Evolutionary conservation across 352 stramenopile genomes (phyloP).

Genomic region (Saprolegnia parasitica): DNA sequence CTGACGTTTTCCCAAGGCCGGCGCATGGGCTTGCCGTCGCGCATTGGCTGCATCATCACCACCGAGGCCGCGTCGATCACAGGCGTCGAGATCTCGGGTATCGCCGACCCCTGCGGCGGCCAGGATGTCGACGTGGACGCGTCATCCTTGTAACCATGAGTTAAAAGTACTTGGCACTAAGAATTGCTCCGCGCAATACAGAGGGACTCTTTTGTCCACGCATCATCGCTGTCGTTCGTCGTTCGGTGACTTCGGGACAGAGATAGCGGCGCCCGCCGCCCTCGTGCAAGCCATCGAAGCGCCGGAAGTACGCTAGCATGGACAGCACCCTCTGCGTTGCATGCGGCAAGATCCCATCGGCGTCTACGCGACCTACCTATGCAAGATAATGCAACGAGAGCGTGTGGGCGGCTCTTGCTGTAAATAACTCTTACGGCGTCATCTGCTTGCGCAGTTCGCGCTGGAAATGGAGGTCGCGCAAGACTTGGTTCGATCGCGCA

Average conservation of each 20-base stretch:
- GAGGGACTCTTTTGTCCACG: too few relatives aligned
- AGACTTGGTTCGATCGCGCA: conserved; percentile 2
- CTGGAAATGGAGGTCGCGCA: conserved; percentile 18
- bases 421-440: background rate
- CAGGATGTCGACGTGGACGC: background rate
- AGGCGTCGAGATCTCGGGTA: conserved; percentile 1
- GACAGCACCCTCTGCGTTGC: too few relatives aligned
- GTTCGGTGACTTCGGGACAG: too few relatives aligned
- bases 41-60: conserved; percentile 7
- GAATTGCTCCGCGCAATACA: too few relatives aligned
- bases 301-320: too few relatives aligned
- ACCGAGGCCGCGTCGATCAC: background rate
- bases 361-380: too few relatives aligned
- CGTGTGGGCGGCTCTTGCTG: too few relatives aligned
- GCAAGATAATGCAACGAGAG: too few relatives aligned
- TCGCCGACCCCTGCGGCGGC: conserved; percentile 8
- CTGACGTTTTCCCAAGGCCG: conserved; percentile 19
- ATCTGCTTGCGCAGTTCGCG: conserved; percentile 12
- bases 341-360: too few relatives aligned
- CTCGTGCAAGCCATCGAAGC: too few relatives aligned
- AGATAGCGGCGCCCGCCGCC: too few relatives aligned
- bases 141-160: background rate
- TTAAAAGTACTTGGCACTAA: background rate
- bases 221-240: too few relatives aligned
- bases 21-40: conserved; percentile 10